These are phyloP conservation scores for Leccinum solheimii DNA, from an alignment of 1,284 basidiomycete genomes.

Conservation along the genomic window DNA sequence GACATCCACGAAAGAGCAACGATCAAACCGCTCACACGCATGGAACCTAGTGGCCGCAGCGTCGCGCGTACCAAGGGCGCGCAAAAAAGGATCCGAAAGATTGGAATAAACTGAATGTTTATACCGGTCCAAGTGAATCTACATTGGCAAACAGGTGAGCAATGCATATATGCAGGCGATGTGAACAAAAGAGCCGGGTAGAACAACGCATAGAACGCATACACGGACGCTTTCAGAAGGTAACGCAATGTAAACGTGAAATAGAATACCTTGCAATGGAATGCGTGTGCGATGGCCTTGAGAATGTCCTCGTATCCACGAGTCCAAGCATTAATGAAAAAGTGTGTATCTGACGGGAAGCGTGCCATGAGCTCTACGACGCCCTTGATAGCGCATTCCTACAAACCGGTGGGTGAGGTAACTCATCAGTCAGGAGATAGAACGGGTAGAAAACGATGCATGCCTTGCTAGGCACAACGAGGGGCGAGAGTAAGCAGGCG, in stretches of 20 bases:
- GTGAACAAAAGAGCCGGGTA: not conserved
- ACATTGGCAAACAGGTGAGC: slow-evolving; percentile 10
- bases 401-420: not conserved
- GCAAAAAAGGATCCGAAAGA: slow-evolving; percentile 64
- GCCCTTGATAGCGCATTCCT: slow-evolving; percentile 69
- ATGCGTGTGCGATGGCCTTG: slow-evolving; percentile 68
- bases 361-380: slow-evolving; percentile 68
- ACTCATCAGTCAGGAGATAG: not conserved
- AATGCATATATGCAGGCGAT: slow-evolving; percentile 11
- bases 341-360: slow-evolving; percentile 67
- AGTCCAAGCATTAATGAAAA: slow-evolving; percentile 93
- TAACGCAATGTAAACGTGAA: not conserved
- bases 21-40: slow-evolving; percentile 82
- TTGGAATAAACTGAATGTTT: slow-evolving; percentile 70
- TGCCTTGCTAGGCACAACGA: slow-evolving; percentile 76
- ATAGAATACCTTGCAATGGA: slow-evolving; percentile 54
- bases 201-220: not conserved
- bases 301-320: slow-evolving; percentile 90
- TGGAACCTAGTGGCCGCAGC: slow-evolving; percentile 74
- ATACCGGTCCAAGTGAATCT: slow-evolving; percentile 91
- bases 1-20: slow-evolving; percentile 66
- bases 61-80: slow-evolving; percentile 64
- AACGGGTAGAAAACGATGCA: slow-evolving; percentile 7
- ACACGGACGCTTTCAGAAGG: not conserved
- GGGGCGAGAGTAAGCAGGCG: slow-evolving; percentile 59